phyloP scores from a whole-genome alignment of 2,329 filamentous ascomycete genomes.

The Calonectria pseudoreteaudii region DNA sequence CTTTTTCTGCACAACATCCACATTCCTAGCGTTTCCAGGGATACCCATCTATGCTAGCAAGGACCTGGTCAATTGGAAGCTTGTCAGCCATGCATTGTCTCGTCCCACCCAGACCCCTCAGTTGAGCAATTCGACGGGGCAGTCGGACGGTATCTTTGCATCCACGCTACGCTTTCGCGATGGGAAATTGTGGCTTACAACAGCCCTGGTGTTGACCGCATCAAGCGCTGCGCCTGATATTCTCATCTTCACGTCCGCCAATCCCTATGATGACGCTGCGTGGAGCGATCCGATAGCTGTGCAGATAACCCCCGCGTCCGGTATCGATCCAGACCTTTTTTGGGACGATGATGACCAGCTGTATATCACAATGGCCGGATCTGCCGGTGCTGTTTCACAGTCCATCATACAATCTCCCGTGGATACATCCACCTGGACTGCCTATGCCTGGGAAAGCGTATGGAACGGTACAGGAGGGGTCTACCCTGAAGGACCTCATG shows the following conservation, averaged over 20 bases:
- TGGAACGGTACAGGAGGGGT: conserved; percentile 59
- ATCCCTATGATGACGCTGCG: not conserved
- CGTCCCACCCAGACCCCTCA: not conserved
- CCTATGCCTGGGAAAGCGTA: conserved; percentile 32
- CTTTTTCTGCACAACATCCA: conserved; percentile 64
- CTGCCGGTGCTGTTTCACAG: not conserved
- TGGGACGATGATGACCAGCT: conserved; percentile 4
- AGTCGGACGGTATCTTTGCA: conserved; percentile 6
- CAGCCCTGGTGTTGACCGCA: not conserved
- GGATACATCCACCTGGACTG: not conserved
- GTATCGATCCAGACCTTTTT: conserved; percentile 1
- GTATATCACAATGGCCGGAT: not conserved
- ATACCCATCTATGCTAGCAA: conserved; percentile 62
- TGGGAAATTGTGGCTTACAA: not conserved
- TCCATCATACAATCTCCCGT: not conserved
- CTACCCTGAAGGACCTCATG: conserved; percentile 51
- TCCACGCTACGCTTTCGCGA: not conserved
- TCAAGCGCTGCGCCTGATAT: not conserved
- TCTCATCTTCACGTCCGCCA: not conserved
- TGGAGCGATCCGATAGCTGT: conserved; percentile 3
- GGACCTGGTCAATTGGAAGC: conserved; percentile 8
- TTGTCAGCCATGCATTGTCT: not conserved
- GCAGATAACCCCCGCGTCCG: not conserved
- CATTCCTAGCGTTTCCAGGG: conserved; percentile 64
- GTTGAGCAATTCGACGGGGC: not conserved